phyloP scores from a whole-genome alignment of 2,329 filamentous ascomycete species.

The Mariannaea elegans region DNA sequence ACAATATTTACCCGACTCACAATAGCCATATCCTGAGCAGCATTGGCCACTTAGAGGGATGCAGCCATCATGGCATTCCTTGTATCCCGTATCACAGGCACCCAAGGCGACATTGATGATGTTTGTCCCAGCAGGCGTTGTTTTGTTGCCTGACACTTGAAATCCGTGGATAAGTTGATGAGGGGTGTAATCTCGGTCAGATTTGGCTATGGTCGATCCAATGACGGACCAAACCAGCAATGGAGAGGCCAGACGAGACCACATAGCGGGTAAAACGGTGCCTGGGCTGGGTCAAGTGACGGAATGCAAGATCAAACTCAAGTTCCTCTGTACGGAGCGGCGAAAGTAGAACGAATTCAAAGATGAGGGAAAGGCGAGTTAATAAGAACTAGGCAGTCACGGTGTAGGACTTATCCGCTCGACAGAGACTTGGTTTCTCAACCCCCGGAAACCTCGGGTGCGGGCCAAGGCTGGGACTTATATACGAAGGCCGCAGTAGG shows the following conservation, averaged over 20 bases:
- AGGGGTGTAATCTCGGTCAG: neutral
- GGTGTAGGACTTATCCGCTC: too few relatives aligned
- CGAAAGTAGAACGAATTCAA: too few relatives aligned
- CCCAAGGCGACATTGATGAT: neutral
- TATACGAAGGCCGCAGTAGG: neutral
- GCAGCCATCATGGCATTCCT: neutral
- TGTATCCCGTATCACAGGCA: neutral
- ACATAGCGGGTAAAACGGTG: neutral
- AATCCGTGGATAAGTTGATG: neutral
- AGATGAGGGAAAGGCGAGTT: too few relatives aligned
- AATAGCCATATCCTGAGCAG: slow-evolving; percentile 2
- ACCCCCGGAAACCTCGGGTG: too few relatives aligned
- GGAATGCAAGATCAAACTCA: too few relatives aligned
- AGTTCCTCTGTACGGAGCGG: too few relatives aligned
- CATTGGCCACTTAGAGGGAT: neutral
- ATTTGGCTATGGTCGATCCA: neutral
- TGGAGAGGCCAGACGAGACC: neutral
- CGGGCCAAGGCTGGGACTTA: too few relatives aligned
- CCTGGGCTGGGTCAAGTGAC: too few relatives aligned
- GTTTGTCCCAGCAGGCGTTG: neutral
- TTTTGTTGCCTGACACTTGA: neutral
- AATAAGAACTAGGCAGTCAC: too few relatives aligned
- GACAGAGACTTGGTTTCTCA: too few relatives aligned
- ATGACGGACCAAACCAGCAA: neutral
- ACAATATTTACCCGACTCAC: neutral